A percentile compares a stretch with the other conserved stretches of the same genome.
These are phyloP conservation scores for Starmerella vitae DNA, from an alignment of 805 yeast species.

Conservation along the genomic window DNA sequence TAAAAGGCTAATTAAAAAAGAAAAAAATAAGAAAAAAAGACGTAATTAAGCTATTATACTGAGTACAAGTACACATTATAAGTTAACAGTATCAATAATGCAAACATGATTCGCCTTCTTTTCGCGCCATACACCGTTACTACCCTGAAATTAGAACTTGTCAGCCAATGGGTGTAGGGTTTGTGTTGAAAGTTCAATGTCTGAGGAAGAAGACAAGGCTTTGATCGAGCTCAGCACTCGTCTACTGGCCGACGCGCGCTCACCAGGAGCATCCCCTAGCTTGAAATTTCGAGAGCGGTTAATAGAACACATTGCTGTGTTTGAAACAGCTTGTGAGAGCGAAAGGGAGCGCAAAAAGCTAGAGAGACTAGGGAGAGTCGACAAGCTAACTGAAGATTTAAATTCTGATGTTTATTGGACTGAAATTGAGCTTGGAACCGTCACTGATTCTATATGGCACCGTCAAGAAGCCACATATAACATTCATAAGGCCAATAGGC, in stretches of 20 bases:
- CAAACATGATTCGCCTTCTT: no score
- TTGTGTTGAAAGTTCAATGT: conserved; percentile 1
- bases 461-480: conserved; percentile 12
- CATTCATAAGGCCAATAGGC: conserved; percentile 6
- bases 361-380: conserved; percentile 8
- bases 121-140: no score
- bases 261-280: conserved; percentile 3
- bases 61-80: no score
- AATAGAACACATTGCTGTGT: conserved; percentile 4
- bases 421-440: conserved; percentile 14
- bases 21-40: no score
- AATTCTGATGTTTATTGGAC: conserved; percentile 6
- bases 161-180: not conserved
- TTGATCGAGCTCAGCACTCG: conserved; percentile 11
- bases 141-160: no score
- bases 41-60: no score
- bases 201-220: conserved; percentile 15
- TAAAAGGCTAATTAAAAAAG: no score
- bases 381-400: conserved; percentile 1
- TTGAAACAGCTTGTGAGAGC: conserved; percentile 4
- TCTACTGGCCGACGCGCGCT: conserved; percentile 6
- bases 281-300: conserved; percentile 5
- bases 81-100: no score
- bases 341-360: conserved; percentile 5
- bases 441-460: conserved; percentile 8